A percentile compares a stretch with the other conserved stretches of the same genome.
These are phyloP conservation scores for Tylopilus sp. DNA, from an alignment of 768 basidiomycete species.

Conservation along the genomic window DNA sequence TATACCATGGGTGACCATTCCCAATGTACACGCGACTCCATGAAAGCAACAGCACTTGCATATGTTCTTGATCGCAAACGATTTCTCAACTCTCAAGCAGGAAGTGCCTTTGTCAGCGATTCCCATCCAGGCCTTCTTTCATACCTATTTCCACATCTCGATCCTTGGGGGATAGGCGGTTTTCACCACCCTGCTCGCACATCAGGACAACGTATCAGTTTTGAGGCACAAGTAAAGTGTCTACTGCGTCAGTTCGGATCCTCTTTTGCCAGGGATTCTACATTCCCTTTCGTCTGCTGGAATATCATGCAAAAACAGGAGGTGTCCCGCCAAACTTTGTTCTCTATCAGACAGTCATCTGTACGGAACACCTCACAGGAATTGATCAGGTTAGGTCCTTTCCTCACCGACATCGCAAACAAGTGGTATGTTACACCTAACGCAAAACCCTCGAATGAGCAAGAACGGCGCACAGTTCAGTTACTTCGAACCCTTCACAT, in stretches of 20 bases:
- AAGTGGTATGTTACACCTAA: background rate
- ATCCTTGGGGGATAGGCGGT: background rate
- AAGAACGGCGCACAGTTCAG: no score
- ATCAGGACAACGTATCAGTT: fast-evolving
- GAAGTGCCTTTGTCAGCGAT: background rate
- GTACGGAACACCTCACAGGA: fast-evolving
- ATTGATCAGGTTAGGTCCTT: no score
- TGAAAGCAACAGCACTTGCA: background rate
- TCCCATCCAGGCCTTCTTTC: background rate
- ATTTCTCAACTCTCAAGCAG: background rate
- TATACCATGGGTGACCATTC: background rate
- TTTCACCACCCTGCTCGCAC: background rate
- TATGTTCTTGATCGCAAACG: background rate
- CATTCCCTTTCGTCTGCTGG: background rate
- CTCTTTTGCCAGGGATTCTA: background rate
- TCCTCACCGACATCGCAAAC: background rate
- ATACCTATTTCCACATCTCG: background rate
- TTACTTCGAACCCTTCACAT: no score
- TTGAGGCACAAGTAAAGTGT: background rate
- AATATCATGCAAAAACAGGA: background rate
- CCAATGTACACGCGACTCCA: background rate
- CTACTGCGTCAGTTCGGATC: background rate
- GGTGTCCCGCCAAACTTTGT: background rate
- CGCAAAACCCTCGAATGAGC: no score
- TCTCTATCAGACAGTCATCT: background rate